These are phyloP conservation scores for Kalaharituber pfeilii DNA, from an alignment of 2,329 filamentous ascomycete species.

Conservation along the genomic window DNA sequence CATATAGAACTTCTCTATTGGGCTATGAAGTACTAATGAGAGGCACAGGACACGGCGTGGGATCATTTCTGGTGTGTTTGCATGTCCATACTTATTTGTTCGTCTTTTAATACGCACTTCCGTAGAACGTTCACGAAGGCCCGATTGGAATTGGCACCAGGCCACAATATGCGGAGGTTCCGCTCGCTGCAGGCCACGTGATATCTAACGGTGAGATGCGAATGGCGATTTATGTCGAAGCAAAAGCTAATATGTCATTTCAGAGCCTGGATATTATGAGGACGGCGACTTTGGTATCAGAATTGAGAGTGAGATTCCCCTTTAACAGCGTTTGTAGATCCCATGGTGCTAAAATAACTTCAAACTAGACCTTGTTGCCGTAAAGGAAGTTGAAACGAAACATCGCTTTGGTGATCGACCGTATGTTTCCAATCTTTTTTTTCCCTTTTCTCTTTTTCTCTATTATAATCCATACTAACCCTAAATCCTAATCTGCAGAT, in stretches of 20 bases:
- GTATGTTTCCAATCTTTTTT: too few relatives aligned
- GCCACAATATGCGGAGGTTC: conserved; percentile 77
- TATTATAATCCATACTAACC: background rate
- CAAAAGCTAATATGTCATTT: conserved; percentile 4
- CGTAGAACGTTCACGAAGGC: conserved; percentile 77
- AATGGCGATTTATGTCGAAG: background rate
- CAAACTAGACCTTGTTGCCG: conserved; percentile 57
- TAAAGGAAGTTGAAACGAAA: conserved; percentile 70
- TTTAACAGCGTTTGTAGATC: too few relatives aligned
- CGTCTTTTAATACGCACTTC: background rate
- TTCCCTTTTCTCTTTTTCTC: too few relatives aligned
- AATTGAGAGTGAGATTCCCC: conserved; percentile 56
- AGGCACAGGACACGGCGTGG: conserved; percentile 58
- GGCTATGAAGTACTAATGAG: background rate
- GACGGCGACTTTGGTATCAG: conserved; percentile 88
- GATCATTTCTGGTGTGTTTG: conserved; percentile 50
- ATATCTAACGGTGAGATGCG: conserved; percentile 52
- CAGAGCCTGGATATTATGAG: conserved; percentile 88
- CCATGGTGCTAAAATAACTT: conserved; percentile 2
- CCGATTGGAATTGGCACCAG: conserved; percentile 91
- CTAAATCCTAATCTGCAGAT: conserved; percentile 28
- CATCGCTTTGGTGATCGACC: conserved; percentile 86
- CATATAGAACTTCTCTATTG: too few relatives aligned
- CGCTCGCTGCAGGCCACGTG: conserved; percentile 80
- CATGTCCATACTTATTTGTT: conserved; percentile 13